Conservation (phyloP, 2,329 filamentous ascomycete species). For the Ophiostoma tasmaniense region DNA sequence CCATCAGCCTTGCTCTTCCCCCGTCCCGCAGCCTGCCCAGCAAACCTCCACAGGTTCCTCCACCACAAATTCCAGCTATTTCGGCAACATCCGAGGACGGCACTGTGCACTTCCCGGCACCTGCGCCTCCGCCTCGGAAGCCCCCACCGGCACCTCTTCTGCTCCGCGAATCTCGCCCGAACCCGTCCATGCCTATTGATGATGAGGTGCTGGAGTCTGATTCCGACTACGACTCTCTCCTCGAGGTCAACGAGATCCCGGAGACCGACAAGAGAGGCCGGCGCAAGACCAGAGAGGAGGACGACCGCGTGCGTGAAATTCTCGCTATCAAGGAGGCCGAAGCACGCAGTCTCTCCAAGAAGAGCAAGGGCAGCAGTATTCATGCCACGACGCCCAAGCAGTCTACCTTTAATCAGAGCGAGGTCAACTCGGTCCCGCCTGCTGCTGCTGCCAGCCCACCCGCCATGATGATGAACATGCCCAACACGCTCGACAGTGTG, state of each 20-base stretch:
- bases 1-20: constrained; percentile 44
- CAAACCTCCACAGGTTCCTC: constrained; percentile 43
- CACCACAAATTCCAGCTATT: constrained; percentile 37
- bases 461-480: constrained; percentile 26
- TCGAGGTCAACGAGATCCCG: constrained; percentile 59
- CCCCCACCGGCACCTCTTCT: constrained; percentile 78
- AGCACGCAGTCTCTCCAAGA: constrained; percentile 63
- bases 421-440: not conserved
- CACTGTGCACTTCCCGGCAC: constrained; percentile 42
- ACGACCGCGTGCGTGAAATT: constrained; percentile 68
- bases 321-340: constrained; percentile 60
- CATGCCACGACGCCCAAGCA: constrained; percentile 1
- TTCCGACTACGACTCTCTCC: constrained; percentile 73
- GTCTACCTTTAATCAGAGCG: not conserved
- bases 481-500: constrained; percentile 46
- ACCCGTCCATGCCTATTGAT: constrained; percentile 32
- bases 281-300: constrained; percentile 77
- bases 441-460: constrained; percentile 35
- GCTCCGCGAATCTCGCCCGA: constrained; percentile 42
- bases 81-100: constrained; percentile 31
- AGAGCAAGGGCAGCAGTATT: constrained; percentile 49
- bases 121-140: constrained; percentile 62
- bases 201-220: constrained; percentile 63
- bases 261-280: constrained; percentile 57
- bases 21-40: constrained; percentile 49